Evolutionary conservation across 1,139 yeast genomes (phyloP).

Genomic region (Kluyveromyces marxianus): DNA sequence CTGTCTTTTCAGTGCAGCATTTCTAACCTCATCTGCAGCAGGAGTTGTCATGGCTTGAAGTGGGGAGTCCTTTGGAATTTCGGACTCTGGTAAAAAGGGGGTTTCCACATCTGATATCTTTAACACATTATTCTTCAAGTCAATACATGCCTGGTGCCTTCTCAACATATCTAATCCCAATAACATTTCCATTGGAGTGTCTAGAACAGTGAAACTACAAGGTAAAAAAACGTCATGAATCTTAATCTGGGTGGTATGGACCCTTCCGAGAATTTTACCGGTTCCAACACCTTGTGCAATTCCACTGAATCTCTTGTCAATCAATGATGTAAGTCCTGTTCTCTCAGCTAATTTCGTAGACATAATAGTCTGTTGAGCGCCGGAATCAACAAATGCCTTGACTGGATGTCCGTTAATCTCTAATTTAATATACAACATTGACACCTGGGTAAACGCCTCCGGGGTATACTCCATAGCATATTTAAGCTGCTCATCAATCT

Average conservation of each 20-base stretch:
- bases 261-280: slow-evolving; percentile 68
- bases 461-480: slow-evolving; percentile 85
- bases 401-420: slow-evolving; percentile 73
- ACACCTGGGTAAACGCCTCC: slow-evolving; percentile 74
- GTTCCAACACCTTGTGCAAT: slow-evolving; percentile 89
- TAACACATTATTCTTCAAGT: slow-evolving; percentile 60
- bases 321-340: slow-evolving; percentile 61
- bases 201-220: slow-evolving; percentile 76
- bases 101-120: slow-evolving; percentile 67
- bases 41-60: neutral
- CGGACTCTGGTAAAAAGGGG: slow-evolving; percentile 64
- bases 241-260: slow-evolving; percentile 82
- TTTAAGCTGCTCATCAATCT: slow-evolving; percentile 68
- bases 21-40: slow-evolving; percentile 1
- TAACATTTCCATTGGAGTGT: slow-evolving; percentile 61
- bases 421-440: slow-evolving; percentile 74
- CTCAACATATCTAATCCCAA: slow-evolving; percentile 60
- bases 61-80: slow-evolving; percentile 42
- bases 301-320: slow-evolving; percentile 78
- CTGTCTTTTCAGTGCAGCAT: slow-evolving; percentile 1
- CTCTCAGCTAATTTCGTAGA: slow-evolving; percentile 68
- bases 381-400: slow-evolving; percentile 93
- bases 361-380: slow-evolving; percentile 86
- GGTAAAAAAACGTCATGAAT: slow-evolving; percentile 64
- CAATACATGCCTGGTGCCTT: slow-evolving; percentile 79